These are phyloP conservation scores for Venturiaceae sp. DNA, from an alignment of 2,329 filamentous ascomycete species.

Conservation along the genomic window DNA sequence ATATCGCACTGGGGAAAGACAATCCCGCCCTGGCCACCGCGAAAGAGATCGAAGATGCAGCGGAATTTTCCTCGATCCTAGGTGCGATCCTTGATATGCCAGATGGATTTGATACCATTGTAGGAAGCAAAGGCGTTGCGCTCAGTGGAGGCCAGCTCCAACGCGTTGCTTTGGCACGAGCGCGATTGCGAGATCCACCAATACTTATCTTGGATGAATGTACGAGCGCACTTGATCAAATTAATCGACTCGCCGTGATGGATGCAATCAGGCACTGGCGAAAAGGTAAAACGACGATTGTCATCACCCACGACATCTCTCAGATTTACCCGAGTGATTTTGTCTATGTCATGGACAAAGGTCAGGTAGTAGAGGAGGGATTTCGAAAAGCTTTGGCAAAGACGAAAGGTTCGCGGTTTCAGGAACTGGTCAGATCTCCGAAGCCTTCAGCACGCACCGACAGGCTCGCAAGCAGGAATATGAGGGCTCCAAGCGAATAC, in stretches of 20 bases:
- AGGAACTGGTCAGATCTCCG: slow-evolving; percentile 12
- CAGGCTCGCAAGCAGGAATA: not conserved
- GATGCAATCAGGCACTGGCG: slow-evolving; percentile 70
- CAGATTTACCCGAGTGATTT: slow-evolving; percentile 67
- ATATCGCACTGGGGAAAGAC: slow-evolving; percentile 62
- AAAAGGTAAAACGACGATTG: slow-evolving; percentile 71
- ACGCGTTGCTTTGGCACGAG: slow-evolving; percentile 69
- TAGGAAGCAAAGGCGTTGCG: slow-evolving; percentile 59
- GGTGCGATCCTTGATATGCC: slow-evolving; percentile 58
- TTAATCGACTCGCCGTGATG: slow-evolving; percentile 59
- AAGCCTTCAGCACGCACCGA: slow-evolving; percentile 5
- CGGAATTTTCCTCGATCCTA: slow-evolving; percentile 58
- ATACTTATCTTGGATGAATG: slow-evolving; percentile 83
- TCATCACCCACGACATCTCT: slow-evolving; percentile 83
- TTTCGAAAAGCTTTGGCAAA: slow-evolving; percentile 46
- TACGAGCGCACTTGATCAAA: slow-evolving; percentile 76
- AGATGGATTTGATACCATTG: slow-evolving; percentile 58
- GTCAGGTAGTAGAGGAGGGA: slow-evolving; percentile 59
- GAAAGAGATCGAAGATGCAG: slow-evolving; percentile 42
- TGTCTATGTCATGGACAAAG: slow-evolving; percentile 68
- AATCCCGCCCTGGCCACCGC: slow-evolving; percentile 23
- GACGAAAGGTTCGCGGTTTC: slow-evolving; percentile 36
- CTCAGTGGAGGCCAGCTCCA: slow-evolving; percentile 83
- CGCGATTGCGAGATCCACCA: slow-evolving; percentile 64
- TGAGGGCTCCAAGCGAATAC: not conserved